Base-by-base conservation (phyloP, 768 basidiomycete genomes). In the Mrakia frigida region DNA sequence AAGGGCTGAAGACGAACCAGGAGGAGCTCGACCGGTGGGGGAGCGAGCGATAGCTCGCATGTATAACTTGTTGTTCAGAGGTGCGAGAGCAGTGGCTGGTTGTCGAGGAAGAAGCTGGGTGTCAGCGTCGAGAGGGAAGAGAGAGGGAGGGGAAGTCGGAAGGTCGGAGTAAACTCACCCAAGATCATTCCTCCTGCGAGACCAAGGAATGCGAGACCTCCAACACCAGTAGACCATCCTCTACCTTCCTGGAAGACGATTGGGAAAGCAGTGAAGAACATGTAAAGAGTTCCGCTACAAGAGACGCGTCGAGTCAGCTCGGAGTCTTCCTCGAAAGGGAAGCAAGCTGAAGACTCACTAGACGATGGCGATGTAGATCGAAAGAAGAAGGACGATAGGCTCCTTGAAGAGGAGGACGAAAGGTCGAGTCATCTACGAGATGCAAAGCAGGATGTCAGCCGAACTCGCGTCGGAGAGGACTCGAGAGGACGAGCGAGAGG, bases 381-480 rank as follows among this genome's bases (percentile, higher is more conserved):
- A 89, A 73, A 89, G 84, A 18, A 89, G 85, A 6, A 90, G 82
- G 6, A 90, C 84, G 77, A 90, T 89, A 0, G 88, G 88, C 81
- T 91, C 90, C 75, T 86, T 81, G 18, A 85, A 80, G n/a, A 90
- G 86, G 87, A 91, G 89, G 73, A 86, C 80, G 83, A 89, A 87
- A 18, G 60, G 52, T 33, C 35, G 67, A 3, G 68, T 86, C 56
- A 90, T 50, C 46, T 50, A 6, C 16, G 3, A 14, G 21, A 50
- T 14, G 18, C 10, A 18, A 50, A 50, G 46, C 16, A 50, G 46
- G 1, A 18, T 18, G 46, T 50, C 46, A 50, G 46, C 6, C 18
- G 46, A 16, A 18, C n/a, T n/a, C n/a, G n/a, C n/a, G n/a, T n/a
- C 16, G 13, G 6, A 50, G 6, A 41, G 39, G 39, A 50, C 16